These are phyloP conservation scores for Dipteronia dyeriana DNA, from an alignment of 345 rosid species.

Conservation along the genomic window DNA sequence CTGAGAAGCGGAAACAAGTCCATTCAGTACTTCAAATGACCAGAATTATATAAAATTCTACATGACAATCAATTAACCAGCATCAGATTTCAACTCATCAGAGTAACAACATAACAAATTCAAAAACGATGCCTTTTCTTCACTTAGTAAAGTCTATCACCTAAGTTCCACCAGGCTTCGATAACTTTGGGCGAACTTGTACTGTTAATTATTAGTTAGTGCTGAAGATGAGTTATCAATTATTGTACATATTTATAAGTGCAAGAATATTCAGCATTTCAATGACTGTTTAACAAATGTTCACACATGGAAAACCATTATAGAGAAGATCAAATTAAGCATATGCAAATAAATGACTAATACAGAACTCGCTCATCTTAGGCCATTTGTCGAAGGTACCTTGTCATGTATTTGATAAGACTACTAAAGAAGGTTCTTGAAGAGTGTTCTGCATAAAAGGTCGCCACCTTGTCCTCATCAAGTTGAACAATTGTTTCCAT, in stretches of 20 bases:
- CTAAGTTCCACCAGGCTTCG: slow-evolving; percentile 1
- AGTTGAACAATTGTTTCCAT: slow-evolving; percentile 55
- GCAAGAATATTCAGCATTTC: not conserved
- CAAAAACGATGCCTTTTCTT: not conserved
- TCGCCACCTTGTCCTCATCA: slow-evolving; percentile 51
- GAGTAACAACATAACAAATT: not conserved
- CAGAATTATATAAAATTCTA: not conserved
- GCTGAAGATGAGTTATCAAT: not conserved
- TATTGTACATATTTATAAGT: not conserved
- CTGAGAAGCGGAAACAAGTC: not conserved
- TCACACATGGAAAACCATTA: not conserved
- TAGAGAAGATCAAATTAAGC: not conserved
- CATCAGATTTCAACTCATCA: not conserved
- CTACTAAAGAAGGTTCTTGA: slow-evolving; percentile 57
- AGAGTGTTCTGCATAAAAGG: slow-evolving; percentile 77
- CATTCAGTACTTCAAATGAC: not conserved
- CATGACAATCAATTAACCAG: not conserved
- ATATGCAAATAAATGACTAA: not conserved
- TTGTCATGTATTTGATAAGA: slow-evolving; percentile 75
- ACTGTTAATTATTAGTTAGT: not conserved
- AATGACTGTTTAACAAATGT: not conserved
- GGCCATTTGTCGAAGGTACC: slow-evolving; percentile 42
- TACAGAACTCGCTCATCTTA: not conserved
- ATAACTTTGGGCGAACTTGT: not conserved
- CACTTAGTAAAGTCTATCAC: not conserved